Base-by-base conservation (phyloP, 2,329 filamentous ascomycete genomes). In the Trichophyton schoenleinii region DNA sequence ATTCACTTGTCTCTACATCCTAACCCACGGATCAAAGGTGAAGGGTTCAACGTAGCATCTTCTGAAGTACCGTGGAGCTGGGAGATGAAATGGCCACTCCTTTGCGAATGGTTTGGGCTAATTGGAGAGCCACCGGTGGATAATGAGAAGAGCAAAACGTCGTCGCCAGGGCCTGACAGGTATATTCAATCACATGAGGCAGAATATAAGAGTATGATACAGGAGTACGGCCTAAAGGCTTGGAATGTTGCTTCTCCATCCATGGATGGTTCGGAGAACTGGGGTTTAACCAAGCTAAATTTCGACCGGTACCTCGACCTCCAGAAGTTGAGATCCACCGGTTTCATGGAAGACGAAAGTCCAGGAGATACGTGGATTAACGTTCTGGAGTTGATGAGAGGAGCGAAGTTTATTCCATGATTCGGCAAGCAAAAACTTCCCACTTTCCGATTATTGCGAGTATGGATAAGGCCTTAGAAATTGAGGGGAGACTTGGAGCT, bases 11-110 rank as follows among this genome's bases (percentile, higher is more conserved):
- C 63, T n/a, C 55, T 64, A 11, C 25, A 52, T 11, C 36, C 60
- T n/a, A 53, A 57, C 6, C 41, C 15, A n/a, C 38, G 28, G 28
- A 49, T 60, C 15, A 64, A 61, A 20, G 64, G 64, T 7, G 31
- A 65, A 36, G 64, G 61, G 22, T 65, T 60, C 46, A 65, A 65
- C 36, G 61, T 65, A 36, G 63, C 64, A 11, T 63, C 61, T 11
- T 63, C 59, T 3, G 60, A 52, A 3, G 60, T 31, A 3, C 61
- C 64, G n/a, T 49, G 57, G 38, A 63, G 49, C 38, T 65, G 63
- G 64, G 55, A 63, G 38, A 60, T 57, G 22, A 63, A 59, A 28
- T 64, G 64, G 63, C 61, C 63, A 4, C 42, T 28, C 22, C 58
- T 65, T 41, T 64, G 63, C 48, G 25, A 57, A 22, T 65, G 60